These are phyloP conservation scores for Didymella keratinophila DNA, from an alignment of 2,329 filamentous ascomycete species.

Conservation along the genomic window DNA sequence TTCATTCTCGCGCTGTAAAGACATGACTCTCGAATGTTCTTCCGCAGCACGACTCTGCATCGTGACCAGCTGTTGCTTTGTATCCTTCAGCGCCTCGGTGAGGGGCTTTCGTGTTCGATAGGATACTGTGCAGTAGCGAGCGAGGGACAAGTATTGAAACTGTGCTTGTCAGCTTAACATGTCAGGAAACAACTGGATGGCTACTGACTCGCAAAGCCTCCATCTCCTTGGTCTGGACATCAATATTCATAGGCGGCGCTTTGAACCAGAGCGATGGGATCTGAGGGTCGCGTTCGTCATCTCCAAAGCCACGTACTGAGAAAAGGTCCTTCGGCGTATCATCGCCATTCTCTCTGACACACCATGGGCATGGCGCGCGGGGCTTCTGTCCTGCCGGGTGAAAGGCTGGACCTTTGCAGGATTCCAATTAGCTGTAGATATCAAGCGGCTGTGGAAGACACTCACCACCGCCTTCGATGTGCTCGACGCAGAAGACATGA, in stretches of 20 bases:
- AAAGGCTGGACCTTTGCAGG: constrained; percentile 54
- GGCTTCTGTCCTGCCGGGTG: constrained; percentile 53
- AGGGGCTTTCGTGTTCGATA: constrained; percentile 31
- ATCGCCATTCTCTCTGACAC: constrained; percentile 49
- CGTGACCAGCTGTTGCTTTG: constrained; percentile 37
- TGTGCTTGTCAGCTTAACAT: constrained; percentile 34
- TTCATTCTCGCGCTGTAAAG: constrained; percentile 34
- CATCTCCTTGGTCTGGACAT: constrained; percentile 46
- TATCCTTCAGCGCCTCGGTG: constrained; percentile 21
- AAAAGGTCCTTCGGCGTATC: constrained; percentile 50
- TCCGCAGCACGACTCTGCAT: constrained; percentile 47
- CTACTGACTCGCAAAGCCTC: constrained; percentile 53
- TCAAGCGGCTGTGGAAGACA: not conserved
- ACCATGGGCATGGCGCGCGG: constrained; percentile 56
- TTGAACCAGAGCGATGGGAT: constrained; percentile 56
- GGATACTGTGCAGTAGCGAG: constrained; percentile 38
- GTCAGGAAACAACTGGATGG: not conserved
- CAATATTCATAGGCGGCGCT: constrained; percentile 56
- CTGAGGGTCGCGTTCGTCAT: constrained; percentile 53
- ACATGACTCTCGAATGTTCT: constrained; percentile 43
- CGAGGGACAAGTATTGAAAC: constrained; percentile 57
- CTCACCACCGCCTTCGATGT: constrained; percentile 59
- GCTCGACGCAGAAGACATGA: constrained; percentile 59
- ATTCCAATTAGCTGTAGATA: constrained; percentile 5
- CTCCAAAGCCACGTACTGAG: constrained; percentile 54